Evolutionary conservation across 2,329 filamentous ascomycete genomes (phyloP).

Genomic region (Capronia coronata): DNA sequence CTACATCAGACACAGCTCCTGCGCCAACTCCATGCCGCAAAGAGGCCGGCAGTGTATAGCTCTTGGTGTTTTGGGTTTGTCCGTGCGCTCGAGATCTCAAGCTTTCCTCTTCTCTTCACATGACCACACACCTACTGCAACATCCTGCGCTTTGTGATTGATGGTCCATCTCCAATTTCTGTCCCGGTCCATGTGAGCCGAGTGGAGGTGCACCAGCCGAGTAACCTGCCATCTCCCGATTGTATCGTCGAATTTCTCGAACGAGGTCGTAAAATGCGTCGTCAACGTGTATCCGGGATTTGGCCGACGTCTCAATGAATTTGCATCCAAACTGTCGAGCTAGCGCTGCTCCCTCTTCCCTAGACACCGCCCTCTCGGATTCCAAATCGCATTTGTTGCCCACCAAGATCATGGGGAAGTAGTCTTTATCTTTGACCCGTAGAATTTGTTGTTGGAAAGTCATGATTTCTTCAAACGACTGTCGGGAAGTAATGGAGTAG

Average conservation of each 20-base stretch:
- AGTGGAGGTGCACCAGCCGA: slow-evolving; percentile 53
- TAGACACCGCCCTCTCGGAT: slow-evolving; percentile 79
- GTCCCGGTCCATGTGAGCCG: slow-evolving; percentile 58
- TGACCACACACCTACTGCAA: slow-evolving; percentile 79
- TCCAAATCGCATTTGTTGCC: slow-evolving; percentile 99
- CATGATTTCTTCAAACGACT: slow-evolving; percentile 97
- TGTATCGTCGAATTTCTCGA: slow-evolving; percentile 94
- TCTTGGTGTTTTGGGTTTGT: slow-evolving; percentile 2
- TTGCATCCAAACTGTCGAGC: slow-evolving; percentile 88
- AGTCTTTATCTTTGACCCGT: slow-evolving; percentile 98
- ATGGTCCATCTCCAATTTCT: slow-evolving; percentile 63
- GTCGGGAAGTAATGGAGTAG: slow-evolving; percentile 95
- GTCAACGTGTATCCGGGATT: slow-evolving; percentile 96
- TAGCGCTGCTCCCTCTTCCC: slow-evolving; percentile 85
- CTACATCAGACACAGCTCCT: slow-evolving; percentile 12
- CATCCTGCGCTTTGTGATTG: slow-evolving; percentile 56
- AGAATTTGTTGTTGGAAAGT: slow-evolving; percentile 99
- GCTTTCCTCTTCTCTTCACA: slow-evolving; percentile 46
- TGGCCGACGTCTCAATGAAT: slow-evolving; percentile 98
- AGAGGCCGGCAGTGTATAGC: slow-evolving; percentile 5
- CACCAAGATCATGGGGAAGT: slow-evolving; percentile 98
- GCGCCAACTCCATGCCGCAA: slow-evolving; percentile 18
- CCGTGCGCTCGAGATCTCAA: background rate
- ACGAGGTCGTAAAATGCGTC: slow-evolving; percentile 98
- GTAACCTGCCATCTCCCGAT: slow-evolving; percentile 87